These are phyloP conservation scores for Barbarea vulgaris DNA, from an alignment of 345 rosid species.

Conservation along the genomic window DNA sequence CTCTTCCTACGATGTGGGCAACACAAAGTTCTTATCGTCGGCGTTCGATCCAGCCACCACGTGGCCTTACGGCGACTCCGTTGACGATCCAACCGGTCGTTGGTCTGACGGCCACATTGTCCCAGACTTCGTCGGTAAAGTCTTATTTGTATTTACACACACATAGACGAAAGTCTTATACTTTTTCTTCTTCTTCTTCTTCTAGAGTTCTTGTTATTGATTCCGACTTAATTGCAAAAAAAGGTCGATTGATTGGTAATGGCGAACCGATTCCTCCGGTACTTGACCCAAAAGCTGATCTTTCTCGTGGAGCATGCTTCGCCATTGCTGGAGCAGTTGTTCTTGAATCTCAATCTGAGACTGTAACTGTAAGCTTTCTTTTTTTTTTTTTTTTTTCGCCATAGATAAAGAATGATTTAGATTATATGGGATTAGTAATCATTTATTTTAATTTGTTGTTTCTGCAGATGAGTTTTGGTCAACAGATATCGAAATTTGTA, in stretches of 20 bases:
- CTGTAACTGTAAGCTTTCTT: constrained; percentile 29
- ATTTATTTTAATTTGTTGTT: background rate
- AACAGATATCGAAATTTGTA: constrained; percentile 28
- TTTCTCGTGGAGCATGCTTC: constrained; percentile 41
- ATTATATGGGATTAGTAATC: background rate
- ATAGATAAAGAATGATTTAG: background rate
- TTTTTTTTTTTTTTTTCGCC: background rate
- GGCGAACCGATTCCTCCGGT: constrained; percentile 31
- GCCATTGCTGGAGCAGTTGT: constrained; percentile 38
- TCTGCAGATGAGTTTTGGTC: constrained; percentile 29
- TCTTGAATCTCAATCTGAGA: constrained; percentile 33
- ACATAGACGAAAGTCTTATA: background rate
- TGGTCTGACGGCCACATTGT: constrained; percentile 43
- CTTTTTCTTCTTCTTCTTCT: background rate
- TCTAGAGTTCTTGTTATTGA: constrained; percentile 1
- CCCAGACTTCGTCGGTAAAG: constrained; percentile 39
- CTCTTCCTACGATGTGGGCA: constrained; percentile 46
- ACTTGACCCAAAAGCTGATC: constrained; percentile 35
- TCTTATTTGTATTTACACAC: background rate
- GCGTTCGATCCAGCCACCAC: constrained; percentile 36
- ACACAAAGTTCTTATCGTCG: constrained; percentile 37
- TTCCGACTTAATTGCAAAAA: background rate
- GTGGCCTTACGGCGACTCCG: constrained; percentile 44
- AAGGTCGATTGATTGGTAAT: constrained; percentile 32
- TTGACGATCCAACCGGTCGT: constrained; percentile 38